Percentiles rank a stretch among this genome's conserved stretches.
These are phyloP conservation scores for Beta vulgaris DNA, from an alignment of 148 eudicot genomes.

Conservation along the genomic window DNA sequence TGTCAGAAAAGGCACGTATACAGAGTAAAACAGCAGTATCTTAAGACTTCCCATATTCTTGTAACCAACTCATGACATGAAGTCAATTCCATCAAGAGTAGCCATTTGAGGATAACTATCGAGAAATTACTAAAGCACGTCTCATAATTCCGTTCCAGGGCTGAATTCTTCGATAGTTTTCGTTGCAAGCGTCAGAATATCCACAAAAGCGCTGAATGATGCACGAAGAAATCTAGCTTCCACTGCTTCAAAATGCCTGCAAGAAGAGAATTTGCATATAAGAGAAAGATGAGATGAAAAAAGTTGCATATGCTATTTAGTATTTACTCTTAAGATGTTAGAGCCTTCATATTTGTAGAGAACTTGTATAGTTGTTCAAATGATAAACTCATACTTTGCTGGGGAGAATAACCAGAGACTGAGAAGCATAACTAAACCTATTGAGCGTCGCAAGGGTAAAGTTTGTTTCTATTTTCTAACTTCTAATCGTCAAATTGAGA, in stretches of 20 bases:
- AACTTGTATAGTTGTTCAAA: neutral
- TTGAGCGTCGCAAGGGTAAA: neutral
- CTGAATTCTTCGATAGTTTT: conserved; percentile 82
- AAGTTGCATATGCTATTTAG: neutral
- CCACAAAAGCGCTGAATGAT: conserved; percentile 78
- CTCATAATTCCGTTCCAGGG: conserved; percentile 27
- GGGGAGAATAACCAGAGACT: neutral
- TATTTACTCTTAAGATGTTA: neutral
- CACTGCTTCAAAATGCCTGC: conserved; percentile 87
- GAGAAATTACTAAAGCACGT: neutral
- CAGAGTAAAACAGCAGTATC: neutral
- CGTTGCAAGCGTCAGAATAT: conserved; percentile 74
- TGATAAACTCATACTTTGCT: neutral
- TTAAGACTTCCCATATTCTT: neutral
- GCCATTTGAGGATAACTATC: no score
- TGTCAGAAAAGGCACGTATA: neutral
- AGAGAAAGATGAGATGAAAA: no score
- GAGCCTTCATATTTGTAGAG: neutral
- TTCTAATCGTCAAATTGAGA: neutral
- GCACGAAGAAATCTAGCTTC: conserved; percentile 97
- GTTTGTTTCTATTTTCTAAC: neutral
- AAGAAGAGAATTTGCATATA: no score
- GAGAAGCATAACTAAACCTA: neutral
- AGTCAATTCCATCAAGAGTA: neutral
- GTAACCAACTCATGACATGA: neutral